Percentiles rank a stretch among this genome's conserved stretches.
Conservation (phyloP, 179 eudicot species). For the Patellifolia procumbens region DNA sequence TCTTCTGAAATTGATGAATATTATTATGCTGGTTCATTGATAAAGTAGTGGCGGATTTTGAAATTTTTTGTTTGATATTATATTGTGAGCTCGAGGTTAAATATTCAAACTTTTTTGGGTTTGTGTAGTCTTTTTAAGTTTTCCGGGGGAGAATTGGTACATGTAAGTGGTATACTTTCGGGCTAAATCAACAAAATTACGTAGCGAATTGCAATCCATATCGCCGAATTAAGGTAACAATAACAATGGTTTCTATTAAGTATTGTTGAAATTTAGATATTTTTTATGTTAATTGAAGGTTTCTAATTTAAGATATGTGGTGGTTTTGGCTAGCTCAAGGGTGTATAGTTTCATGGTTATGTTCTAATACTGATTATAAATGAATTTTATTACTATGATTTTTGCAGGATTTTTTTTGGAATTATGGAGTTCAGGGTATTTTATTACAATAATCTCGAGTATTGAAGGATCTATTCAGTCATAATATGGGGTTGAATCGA, state of each 20-base stretch:
- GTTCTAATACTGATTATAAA: background rate
- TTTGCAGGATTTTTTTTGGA: constrained; percentile 18
- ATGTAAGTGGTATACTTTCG: too few species aligned
- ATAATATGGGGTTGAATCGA: constrained; percentile 22
- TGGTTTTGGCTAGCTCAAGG: background rate
- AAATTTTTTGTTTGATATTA: background rate
- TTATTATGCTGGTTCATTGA: constrained; percentile 12
- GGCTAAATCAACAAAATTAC: too few species aligned
- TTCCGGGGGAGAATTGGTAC: too few species aligned
- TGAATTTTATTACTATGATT: background rate
- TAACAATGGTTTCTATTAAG: too few species aligned
- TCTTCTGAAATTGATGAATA: background rate
- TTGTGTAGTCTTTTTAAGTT: background rate
- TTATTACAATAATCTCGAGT: background rate
- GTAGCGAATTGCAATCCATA: too few species aligned
- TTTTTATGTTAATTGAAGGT: background rate
- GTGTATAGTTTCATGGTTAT: background rate
- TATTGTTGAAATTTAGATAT: background rate
- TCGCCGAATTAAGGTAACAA: too few species aligned
- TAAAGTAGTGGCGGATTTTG: background rate
- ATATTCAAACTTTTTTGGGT: background rate
- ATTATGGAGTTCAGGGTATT: constrained; percentile 5
- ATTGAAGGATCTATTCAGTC: background rate
- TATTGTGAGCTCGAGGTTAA: background rate
- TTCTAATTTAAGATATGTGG: background rate